phyloP scores from a whole-genome alignment of 495 filamentous ascomycete species.

The Tuber umbilicatum region DNA sequence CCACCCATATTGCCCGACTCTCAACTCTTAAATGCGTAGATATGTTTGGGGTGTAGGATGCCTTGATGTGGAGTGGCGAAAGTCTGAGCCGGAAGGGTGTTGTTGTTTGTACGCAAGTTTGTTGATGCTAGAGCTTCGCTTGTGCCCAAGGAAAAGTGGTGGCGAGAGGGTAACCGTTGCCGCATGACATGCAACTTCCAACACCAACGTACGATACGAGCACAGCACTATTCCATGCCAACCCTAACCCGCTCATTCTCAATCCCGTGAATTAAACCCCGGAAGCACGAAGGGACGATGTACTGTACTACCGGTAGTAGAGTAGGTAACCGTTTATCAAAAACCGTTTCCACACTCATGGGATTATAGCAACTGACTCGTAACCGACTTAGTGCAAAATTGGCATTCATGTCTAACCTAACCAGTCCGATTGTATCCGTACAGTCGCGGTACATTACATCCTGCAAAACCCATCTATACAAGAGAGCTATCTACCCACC shows the following conservation, averaged over 20 bases:
- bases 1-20: slow-evolving; percentile 32
- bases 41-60: background rate
- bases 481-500: background rate
- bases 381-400: background rate
- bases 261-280: background rate
- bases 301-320: background rate
- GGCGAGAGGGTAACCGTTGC: background rate
- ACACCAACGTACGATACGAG: no score
- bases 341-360: background rate
- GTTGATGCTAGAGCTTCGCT: background rate
- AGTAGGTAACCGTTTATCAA: background rate
- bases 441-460: background rate
- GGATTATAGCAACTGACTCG: background rate
- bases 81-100: background rate
- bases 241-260: background rate
- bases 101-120: background rate
- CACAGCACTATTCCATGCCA: background rate
- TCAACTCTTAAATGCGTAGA: background rate
- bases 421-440: background rate
- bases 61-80: background rate
- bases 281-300: background rate
- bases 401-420: background rate
- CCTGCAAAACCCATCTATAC: background rate
- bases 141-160: background rate
- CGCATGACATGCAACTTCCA: background rate